Percentiles rank a stretch among this genome's conserved stretches.
Conservation (phyloP, 495 filamentous ascomycete species). For the Daldinia grandis region DNA sequence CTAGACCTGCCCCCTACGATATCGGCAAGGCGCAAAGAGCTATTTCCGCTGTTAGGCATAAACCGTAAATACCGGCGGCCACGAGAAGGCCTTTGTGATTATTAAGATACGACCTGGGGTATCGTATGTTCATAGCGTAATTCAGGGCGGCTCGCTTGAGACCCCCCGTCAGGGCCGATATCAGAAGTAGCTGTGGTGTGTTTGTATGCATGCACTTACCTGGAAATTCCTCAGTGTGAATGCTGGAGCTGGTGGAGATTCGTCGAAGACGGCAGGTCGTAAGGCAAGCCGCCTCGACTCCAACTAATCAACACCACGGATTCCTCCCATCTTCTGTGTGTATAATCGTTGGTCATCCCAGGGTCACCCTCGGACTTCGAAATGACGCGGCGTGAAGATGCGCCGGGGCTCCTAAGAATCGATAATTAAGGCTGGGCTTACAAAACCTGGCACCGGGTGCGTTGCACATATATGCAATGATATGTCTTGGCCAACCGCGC, state of each 20-base stretch:
- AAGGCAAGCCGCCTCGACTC: background rate
- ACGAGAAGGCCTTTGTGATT: background rate
- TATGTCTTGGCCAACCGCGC: conserved; percentile 22
- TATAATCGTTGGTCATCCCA: background rate
- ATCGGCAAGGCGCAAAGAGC: background rate
- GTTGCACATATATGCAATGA: conserved; percentile 11
- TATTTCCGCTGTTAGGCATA: background rate
- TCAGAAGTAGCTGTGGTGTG: background rate
- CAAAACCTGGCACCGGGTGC: background rate
- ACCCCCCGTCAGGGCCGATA: background rate
- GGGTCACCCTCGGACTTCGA: background rate
- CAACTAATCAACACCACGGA: background rate
- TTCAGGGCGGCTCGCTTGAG: background rate
- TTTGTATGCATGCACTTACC: conserved; percentile 8
- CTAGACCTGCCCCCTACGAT: background rate
- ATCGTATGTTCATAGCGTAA: conserved; percentile 4
- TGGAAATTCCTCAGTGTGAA: conserved; percentile 1
- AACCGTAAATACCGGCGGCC: background rate
- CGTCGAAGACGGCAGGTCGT: conserved; percentile 16
- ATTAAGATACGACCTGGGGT: background rate
- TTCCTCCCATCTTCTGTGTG: background rate
- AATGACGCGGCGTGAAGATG: conserved; percentile 7
- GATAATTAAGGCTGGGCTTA: background rate
- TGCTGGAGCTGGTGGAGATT: background rate
- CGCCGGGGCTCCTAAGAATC: background rate